These are phyloP conservation scores for Vigna nakashimae DNA, from an alignment of 306 rosid species.

Conservation along the genomic window DNA sequence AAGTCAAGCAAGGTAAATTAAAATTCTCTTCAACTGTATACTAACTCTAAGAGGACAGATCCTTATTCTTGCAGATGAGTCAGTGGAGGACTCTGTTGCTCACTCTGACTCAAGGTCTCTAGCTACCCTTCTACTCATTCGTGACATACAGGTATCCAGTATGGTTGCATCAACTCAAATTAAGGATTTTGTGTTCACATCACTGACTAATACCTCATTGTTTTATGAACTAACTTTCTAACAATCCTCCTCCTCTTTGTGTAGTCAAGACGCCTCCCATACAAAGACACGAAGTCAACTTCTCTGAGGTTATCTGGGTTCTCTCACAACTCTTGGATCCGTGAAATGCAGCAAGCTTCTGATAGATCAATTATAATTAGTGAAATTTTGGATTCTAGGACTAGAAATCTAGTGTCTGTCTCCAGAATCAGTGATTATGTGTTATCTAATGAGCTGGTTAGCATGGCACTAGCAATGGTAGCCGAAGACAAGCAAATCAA, in stretches of 20 bases:
- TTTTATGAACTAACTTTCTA: conserved; percentile 37
- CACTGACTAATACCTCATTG: conserved; percentile 4
- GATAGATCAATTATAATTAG: conserved; percentile 92
- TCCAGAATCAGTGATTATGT: conserved; percentile 98
- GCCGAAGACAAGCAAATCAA: conserved; percentile 99
- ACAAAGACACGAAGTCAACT: conserved; percentile 71
- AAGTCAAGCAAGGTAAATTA: conserved; percentile 6
- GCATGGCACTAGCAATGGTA: conserved; percentile 99
- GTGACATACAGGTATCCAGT: conserved; percentile 88
- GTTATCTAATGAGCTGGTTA: conserved; percentile 90
- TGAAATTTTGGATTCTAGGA: conserved; percentile 96
- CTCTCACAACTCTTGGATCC: conserved; percentile 94
- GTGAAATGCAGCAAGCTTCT: conserved; percentile 98
- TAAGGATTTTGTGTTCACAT: conserved; percentile 30
- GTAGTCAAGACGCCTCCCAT: conserved; percentile 92
- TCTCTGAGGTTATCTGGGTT: conserved; percentile 78
- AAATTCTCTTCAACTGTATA: conserved; percentile 44
- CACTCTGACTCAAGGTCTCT: conserved; percentile 97
- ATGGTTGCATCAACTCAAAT: conserved; percentile 34
- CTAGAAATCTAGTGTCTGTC: conserved; percentile 96
- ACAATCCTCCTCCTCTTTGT: conserved; percentile 22
- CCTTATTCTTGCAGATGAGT: conserved; percentile 98
- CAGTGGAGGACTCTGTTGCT: conserved; percentile 93
- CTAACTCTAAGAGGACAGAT: conserved; percentile 88
- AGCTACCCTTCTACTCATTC: conserved; percentile 96